These are phyloP conservation scores for Oxytropis ochrocephala DNA, from an alignment of 306 rosid species.

Conservation along the genomic window DNA sequence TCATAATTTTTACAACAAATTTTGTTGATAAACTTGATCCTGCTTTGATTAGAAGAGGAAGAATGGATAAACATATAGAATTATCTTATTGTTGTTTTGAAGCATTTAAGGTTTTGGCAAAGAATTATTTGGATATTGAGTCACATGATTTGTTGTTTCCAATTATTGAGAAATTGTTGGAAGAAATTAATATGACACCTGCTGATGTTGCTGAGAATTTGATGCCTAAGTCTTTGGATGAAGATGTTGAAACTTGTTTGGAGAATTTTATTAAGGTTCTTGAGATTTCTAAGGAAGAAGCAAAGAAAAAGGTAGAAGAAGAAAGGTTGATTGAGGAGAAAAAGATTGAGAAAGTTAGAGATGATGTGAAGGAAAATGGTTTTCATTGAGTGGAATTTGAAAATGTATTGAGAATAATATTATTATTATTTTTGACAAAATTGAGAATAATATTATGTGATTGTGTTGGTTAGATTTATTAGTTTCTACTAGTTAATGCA, in stretches of 20 bases:
- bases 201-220: conserved; percentile 73
- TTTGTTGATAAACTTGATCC: conserved; percentile 60
- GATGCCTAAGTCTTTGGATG: conserved; percentile 46
- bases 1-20: conserved; percentile 60
- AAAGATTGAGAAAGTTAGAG: neutral
- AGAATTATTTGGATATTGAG: conserved; percentile 55
- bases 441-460: neutral
- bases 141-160: conserved; percentile 35
- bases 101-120: conserved; percentile 57
- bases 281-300: conserved; percentile 35
- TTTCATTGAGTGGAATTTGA: conserved; percentile 1
- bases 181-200: conserved; percentile 42
- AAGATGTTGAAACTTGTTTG: conserved; percentile 36
- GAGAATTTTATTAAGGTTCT: conserved; percentile 44
- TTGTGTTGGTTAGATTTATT: neutral
- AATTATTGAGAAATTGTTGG: conserved; percentile 26
- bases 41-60: conserved; percentile 57
- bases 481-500: neutral
- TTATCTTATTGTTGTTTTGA: conserved; percentile 54
- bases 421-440: too few species aligned
- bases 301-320: conserved; percentile 18
- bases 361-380: conserved; percentile 25
- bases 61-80: conserved; percentile 76
- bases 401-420: neutral
- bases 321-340: conserved; percentile 25